Evolutionary conservation across 2,329 filamentous ascomycete genomes (phyloP), one percentile per base, ranked within the genome.

Genomic region (Hypoxylon sp.): DNA sequence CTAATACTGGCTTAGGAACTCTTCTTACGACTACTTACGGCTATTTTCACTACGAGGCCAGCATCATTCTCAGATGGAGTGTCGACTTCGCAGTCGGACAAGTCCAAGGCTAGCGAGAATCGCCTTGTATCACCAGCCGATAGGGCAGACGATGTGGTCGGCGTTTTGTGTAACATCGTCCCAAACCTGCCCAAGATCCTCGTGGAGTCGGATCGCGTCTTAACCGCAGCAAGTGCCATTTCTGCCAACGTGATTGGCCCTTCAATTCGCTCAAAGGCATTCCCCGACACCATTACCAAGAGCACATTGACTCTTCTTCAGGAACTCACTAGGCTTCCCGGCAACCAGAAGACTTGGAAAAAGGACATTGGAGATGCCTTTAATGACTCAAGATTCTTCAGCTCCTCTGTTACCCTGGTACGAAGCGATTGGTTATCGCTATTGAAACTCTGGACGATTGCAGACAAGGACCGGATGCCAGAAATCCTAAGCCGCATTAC

Each of bases 321-420:
- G 60, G 90, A 95, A 71, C 86, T 98, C 60, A 89, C 92, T 0
- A 90, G 90, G 73, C 85, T 97, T 29, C 88, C 92, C 2, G 92
- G 92, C 72, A 92, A 92, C 59, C 92, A 95, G 68, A 98, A 97
- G 80, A 85, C 90, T 1, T 98, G 95, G 94, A 97, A 92, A 81
- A 97, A 94, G 79, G 97, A 99, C 74, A 86, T 98, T 1, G 86
- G 89, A 0, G 96, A 98, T 77, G 94, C 94, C 0, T 97, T 98
- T 82, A 96, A 97, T 75, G 94, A 99, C 77, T 77, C 90, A 6
- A 91, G 90, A 66, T 95, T 99, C 81, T 97, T 99, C 76, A 85
- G 86, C n/a, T 90, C 90, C 46, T 84, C 88, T 6, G 77, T 92
- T 3, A 74, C 85, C 5, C 80, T 97, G 17, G 88, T 95, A 9